These are phyloP conservation scores for Desmodesmus armatus DNA, from an alignment of 139 green algal species.

Conservation along the genomic window DNA sequence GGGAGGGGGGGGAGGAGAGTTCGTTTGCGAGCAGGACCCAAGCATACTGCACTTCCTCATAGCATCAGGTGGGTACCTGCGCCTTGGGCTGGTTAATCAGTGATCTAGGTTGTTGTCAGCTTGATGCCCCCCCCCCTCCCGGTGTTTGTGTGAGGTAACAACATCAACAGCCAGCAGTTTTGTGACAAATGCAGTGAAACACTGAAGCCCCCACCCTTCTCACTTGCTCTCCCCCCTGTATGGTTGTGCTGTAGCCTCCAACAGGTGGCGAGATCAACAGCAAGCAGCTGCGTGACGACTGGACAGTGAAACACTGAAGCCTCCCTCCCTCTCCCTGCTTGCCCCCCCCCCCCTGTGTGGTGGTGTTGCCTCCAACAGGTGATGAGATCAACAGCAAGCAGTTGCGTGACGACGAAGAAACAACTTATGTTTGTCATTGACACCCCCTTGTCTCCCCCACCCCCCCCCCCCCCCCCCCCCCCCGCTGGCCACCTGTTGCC, in stretches of 20 bases:
- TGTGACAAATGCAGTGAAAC: neutral
- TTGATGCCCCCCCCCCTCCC: no score
- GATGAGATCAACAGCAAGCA: conserved; percentile 95
- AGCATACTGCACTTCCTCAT: conserved; percentile 92
- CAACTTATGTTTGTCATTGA: no score
- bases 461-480: no score
- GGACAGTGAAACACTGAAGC: neutral
- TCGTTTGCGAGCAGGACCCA: no score
- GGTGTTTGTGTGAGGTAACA: no score
- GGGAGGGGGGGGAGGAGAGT: neutral
- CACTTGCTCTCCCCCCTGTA: neutral
- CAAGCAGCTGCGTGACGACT: neutral
- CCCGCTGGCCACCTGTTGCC: no score
- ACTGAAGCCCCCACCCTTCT: neutral
- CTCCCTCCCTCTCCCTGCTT: neutral
- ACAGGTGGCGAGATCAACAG: no score
- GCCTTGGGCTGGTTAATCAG: no score
- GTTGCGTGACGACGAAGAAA: conserved; percentile 96
- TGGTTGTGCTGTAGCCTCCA: no score
- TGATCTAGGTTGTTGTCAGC: no score
- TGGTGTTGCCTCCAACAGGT: conserved; percentile 30
- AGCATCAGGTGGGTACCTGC: conserved; percentile 74
- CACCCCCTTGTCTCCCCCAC: no score
- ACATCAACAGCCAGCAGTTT: neutral
- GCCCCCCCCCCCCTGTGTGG: neutral